Conservation (phyloP, 2,329 filamentous ascomycete genomes). For the Aspergillus sp. region DNA sequence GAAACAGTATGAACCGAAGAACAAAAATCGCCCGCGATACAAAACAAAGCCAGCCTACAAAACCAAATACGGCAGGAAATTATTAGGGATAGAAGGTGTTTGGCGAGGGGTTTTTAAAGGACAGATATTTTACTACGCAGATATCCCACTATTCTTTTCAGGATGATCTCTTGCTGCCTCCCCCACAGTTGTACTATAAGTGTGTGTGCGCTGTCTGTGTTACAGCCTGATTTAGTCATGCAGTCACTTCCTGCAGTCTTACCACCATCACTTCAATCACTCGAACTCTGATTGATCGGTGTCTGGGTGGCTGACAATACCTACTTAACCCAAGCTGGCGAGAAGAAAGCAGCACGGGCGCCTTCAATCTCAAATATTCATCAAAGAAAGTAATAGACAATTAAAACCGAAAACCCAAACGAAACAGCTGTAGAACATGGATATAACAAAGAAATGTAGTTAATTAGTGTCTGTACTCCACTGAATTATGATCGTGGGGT, state of each 20-base stretch:
- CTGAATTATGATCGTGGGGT: constrained; percentile 20
- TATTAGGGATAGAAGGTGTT: constrained; percentile 6
- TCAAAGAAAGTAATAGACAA: background rate
- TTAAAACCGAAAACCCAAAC: background rate
- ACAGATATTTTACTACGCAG: constrained; percentile 2
- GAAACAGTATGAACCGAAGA: background rate
- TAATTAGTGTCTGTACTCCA: constrained; percentile 18
- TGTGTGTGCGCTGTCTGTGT: background rate
- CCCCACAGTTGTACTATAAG: background rate
- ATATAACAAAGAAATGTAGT: constrained; percentile 8
- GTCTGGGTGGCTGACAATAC: background rate
- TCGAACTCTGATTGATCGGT: background rate
- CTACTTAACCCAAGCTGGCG: background rate
- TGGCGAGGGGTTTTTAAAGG: constrained; percentile 6
- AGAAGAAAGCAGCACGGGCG: background rate
- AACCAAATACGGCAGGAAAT: background rate
- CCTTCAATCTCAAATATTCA: background rate
- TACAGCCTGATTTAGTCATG: background rate
- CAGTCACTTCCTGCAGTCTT: background rate
- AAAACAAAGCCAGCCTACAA: background rate
- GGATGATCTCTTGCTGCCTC: background rate
- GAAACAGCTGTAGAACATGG: background rate
- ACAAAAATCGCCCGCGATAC: background rate
- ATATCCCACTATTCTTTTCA: constrained; percentile 9
- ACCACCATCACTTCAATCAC: background rate